phyloP scores from a whole-genome alignment of 2,329 filamentous ascomycete genomes.

The Aspergillus tamarii region DNA sequence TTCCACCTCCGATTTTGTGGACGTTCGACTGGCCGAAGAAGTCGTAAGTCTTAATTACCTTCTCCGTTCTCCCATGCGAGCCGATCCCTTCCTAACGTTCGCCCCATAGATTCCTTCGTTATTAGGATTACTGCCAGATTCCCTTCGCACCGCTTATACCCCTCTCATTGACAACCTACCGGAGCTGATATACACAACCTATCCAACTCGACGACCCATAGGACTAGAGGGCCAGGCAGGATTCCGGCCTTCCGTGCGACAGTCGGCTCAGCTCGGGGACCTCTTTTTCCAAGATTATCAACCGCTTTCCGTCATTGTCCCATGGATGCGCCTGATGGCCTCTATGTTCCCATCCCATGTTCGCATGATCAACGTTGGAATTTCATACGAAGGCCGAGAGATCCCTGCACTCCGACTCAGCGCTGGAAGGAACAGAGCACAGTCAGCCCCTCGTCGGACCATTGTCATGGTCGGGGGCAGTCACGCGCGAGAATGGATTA shows the following conservation, averaged over 20 bases:
- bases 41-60: conserved; percentile 57
- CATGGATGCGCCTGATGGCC: conserved; percentile 87
- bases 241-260: conserved; percentile 34
- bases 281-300: conserved; percentile 94
- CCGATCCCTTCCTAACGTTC: neutral
- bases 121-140: conserved; percentile 74
- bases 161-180: conserved; percentile 80
- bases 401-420: conserved; percentile 83
- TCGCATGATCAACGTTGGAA: conserved; percentile 73
- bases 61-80: neutral
- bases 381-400: conserved; percentile 83
- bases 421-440: conserved; percentile 54
- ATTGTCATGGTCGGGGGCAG: conserved; percentile 81
- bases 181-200: conserved; percentile 75
- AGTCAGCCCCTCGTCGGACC: conserved; percentile 65
- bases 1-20: conserved; percentile 77
- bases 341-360: conserved; percentile 88
- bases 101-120: conserved; percentile 65
- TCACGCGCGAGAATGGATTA: conserved; percentile 98
- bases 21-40: conserved; percentile 77
- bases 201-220: conserved; percentile 55
- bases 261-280: conserved; percentile 52
- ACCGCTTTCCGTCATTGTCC: conserved; percentile 78
- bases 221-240: conserved; percentile 29
- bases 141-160: conserved; percentile 71